Evolutionary conservation across 306 rosid species (phyloP).

Genomic region (Hippophae tibetana): DNA sequence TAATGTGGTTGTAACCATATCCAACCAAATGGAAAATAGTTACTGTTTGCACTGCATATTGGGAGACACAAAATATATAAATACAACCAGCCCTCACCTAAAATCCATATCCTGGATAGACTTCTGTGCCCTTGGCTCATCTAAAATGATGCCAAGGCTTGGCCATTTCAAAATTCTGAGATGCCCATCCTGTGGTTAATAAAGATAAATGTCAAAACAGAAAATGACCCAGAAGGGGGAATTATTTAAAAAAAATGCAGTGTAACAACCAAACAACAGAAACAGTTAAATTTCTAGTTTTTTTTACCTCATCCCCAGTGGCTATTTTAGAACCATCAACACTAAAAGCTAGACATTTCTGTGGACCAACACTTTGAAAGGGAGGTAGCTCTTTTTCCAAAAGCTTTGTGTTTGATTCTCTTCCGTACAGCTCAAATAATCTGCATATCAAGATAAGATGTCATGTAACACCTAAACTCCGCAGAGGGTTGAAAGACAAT

Average conservation of each 20-base stretch:
- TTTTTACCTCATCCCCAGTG: conserved; percentile 73
- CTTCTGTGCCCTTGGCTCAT: conserved; percentile 78
- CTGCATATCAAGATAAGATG: conserved; percentile 27
- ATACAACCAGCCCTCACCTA: conserved; percentile 38
- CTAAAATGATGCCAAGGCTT: conserved; percentile 54
- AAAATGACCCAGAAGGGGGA: background rate
- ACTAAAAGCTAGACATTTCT: conserved; percentile 68
- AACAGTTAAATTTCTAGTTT: conserved; percentile 6
- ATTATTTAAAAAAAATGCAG: background rate
- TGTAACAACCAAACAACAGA: conserved; percentile 3
- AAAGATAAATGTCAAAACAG: conserved; percentile 22
- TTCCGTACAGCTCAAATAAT: conserved; percentile 50
- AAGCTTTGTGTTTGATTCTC: conserved; percentile 48
- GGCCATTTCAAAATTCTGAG: conserved; percentile 87
- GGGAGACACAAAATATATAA: background rate
- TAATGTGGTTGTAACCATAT: background rate
- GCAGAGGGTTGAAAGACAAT: background rate
- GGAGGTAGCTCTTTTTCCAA: conserved; percentile 51
- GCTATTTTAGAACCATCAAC: conserved; percentile 92
- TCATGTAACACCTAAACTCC: background rate
- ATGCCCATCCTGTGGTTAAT: conserved; percentile 61
- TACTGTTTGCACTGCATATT: background rate
- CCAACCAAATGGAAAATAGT: background rate
- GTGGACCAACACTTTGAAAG: conserved; percentile 50
- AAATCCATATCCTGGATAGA: conserved; percentile 83